Conservation (phyloP, 2,329 filamentous ascomycete species). For the Fusarium chaquense region DNA sequence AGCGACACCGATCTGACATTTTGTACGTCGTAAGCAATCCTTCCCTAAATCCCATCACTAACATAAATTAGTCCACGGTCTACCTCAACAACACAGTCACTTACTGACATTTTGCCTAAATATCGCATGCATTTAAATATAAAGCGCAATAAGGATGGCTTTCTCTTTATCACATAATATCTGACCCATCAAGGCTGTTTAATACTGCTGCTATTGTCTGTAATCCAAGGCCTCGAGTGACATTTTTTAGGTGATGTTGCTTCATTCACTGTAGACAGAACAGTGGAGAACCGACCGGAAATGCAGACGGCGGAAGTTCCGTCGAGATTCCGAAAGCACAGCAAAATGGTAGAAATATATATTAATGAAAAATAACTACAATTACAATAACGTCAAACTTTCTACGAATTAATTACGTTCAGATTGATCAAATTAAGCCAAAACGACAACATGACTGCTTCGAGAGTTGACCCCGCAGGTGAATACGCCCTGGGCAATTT, state of each 20-base stretch:
- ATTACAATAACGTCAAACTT: not conserved
- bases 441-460: not conserved
- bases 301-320: not conserved
- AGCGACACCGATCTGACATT: not conserved
- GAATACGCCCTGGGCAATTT: not conserved
- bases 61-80: no score
- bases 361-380: no score
- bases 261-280: no score
- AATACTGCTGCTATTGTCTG: not conserved
- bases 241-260: not conserved
- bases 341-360: no score
- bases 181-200: not conserved
- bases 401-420: no score
- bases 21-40: not conserved
- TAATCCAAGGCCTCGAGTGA: not conserved
- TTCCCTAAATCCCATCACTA: no score
- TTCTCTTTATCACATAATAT: no score
- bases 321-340: not conserved
- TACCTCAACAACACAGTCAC: no score
- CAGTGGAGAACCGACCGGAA: not conserved
- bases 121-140: no score
- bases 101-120: no score
- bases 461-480: constrained; percentile 11
- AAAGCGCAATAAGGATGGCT: no score
- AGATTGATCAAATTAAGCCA: not conserved